Conservation (phyloP, 2,329 filamentous ascomycete species). For the Colletotrichum orchidophilum region DNA sequence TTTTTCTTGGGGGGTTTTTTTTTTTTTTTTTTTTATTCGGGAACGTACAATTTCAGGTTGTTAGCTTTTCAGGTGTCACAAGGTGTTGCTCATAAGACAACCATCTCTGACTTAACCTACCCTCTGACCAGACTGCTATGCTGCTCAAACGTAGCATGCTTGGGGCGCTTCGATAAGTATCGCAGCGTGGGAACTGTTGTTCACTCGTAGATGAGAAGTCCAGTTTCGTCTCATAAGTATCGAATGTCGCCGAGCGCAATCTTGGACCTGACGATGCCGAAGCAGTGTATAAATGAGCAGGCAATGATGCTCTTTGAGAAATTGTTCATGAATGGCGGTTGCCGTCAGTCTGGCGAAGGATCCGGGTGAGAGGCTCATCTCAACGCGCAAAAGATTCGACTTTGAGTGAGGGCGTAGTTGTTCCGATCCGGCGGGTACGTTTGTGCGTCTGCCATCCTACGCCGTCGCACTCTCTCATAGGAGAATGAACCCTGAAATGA, state of each 20-base stretch:
- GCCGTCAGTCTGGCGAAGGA: not conserved
- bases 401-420: not conserved
- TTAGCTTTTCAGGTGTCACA: not conserved
- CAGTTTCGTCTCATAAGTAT: not conserved
- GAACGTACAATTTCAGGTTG: not conserved
- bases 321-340: not conserved
- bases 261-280: not conserved
- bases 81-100: not conserved
- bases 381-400: not conserved
- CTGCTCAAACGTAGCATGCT: not conserved
- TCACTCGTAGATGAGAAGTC: not conserved
- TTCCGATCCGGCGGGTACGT: not conserved
- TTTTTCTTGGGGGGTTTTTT: not conserved
- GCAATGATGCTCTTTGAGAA: not conserved
- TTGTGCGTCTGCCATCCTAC: constrained; percentile 21
- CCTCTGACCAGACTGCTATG: not conserved
- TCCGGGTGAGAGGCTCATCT: not conserved
- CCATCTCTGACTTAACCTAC: not conserved
- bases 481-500: constrained; percentile 9
- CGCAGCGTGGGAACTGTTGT: not conserved
- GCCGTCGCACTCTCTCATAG: constrained; percentile 15
- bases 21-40: not conserved
- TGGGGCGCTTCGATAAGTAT: too few relatives aligned
- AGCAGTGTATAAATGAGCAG: not conserved
- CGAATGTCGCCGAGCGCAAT: not conserved